phyloP scores from a whole-genome alignment of 345 rosid genomes.

The Eucalyptus tenuipes region DNA sequence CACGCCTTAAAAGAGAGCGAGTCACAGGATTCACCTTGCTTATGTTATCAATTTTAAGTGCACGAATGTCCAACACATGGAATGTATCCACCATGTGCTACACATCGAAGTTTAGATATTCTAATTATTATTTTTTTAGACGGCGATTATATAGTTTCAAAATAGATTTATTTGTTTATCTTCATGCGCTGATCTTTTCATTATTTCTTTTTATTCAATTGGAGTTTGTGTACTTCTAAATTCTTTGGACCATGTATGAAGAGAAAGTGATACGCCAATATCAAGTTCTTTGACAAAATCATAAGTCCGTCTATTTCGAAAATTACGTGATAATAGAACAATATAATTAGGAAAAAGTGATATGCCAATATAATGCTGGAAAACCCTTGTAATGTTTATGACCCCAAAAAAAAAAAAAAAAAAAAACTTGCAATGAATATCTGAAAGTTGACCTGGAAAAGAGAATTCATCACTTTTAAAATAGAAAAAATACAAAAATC shows the following conservation, averaged over 20 bases:
- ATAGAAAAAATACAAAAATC: background rate
- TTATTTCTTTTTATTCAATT: background rate
- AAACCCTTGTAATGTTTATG: background rate
- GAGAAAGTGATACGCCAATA: background rate
- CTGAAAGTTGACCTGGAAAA: background rate
- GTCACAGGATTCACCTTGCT: background rate
- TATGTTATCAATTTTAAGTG: background rate
- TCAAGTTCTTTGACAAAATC: background rate
- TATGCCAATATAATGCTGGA: background rate
- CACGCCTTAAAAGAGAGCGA: background rate
- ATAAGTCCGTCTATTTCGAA: background rate
- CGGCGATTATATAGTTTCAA: background rate
- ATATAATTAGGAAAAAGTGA: too few species aligned
- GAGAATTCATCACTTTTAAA: background rate
- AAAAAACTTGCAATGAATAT: background rate
- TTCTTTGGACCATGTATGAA: background rate
- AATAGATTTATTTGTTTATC: background rate
- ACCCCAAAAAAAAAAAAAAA: too few species aligned
- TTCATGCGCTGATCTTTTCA: background rate
- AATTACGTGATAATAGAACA: background rate
- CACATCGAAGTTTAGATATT: background rate
- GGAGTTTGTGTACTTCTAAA: background rate
- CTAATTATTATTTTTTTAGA: background rate
- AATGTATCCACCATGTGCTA: background rate
- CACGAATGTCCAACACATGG: background rate